phyloP scores from a whole-genome alignment of 768 basidiomycete species.

The Mycena latifolia region DNA sequence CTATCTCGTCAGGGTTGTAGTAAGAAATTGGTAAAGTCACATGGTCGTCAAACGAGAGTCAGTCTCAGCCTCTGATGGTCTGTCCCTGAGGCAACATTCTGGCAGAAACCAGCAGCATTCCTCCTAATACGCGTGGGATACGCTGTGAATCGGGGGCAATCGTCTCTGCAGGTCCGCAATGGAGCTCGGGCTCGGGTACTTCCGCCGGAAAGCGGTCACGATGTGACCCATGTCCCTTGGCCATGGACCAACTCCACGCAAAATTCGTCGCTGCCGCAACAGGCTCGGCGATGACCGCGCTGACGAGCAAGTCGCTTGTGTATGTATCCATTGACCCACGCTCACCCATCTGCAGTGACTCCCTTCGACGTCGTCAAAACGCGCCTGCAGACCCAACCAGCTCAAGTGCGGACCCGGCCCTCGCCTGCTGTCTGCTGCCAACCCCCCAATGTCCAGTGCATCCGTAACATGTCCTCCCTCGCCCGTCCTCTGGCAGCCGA shows the following conservation, averaged over 20 bases:
- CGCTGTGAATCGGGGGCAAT: too few relatives aligned
- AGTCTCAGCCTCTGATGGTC: too few relatives aligned
- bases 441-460: conserved; percentile 67
- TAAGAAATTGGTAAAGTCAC: too few relatives aligned
- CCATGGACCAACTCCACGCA: conserved; percentile 82
- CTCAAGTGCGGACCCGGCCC: conserved; percentile 60
- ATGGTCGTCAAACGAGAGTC: too few relatives aligned
- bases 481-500: conserved; percentile 68
- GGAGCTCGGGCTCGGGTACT: too few relatives aligned
- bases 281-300: conserved; percentile 84
- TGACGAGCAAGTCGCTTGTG: conserved; percentile 71
- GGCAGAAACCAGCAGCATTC: too few relatives aligned
- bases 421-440: conserved; percentile 78
- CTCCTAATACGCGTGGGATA: too few relatives aligned
- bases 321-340: conserved; percentile 1
- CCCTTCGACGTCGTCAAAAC: conserved; percentile 99
- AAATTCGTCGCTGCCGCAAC: conserved; percentile 85
- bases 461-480: conserved; percentile 83
- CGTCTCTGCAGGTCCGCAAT: too few relatives aligned
- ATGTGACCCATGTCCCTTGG: too few relatives aligned
- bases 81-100: too few relatives aligned
- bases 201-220: too few relatives aligned
- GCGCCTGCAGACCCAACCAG: conserved; percentile 92
- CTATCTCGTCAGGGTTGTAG: too few relatives aligned
- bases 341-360: conserved; percentile 78